Evolutionary conservation across 2,329 filamentous ascomycete genomes (phyloP).

Genomic region (Stylonectria norvegica): DNA sequence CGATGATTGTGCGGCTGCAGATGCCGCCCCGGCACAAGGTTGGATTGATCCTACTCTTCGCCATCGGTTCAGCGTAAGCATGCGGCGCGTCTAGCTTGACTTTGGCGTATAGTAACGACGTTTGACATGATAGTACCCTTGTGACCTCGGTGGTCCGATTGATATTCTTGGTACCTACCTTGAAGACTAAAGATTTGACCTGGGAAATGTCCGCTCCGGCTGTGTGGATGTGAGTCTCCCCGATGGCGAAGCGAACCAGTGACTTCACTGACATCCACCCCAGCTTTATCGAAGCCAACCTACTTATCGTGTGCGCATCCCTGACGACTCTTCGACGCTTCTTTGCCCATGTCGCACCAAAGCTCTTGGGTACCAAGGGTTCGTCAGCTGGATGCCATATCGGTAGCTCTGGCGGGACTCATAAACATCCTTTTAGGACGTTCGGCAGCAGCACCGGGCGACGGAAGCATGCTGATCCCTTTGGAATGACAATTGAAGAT

Average conservation of each 20-base stretch:
- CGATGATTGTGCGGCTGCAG: conserved; percentile 42
- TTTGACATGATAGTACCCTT: conserved; percentile 27
- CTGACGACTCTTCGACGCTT: conserved; percentile 36
- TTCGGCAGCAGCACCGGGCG: conserved; percentile 12
- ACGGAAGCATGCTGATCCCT: conserved; percentile 7
- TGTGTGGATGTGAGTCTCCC: conserved; percentile 28
- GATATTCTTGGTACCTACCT: conserved; percentile 27
- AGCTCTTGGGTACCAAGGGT: conserved; percentile 20
- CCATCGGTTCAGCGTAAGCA: conserved; percentile 38
- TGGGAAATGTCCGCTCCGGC: conserved; percentile 30
- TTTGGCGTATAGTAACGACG: conserved; percentile 2
- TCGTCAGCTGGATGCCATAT: conserved; percentile 8
- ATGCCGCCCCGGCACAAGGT: conserved; percentile 46
- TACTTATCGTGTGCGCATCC: conserved; percentile 36
- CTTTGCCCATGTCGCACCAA: conserved; percentile 30
- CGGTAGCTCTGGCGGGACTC: conserved; percentile 7
- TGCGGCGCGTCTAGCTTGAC: too few species aligned
- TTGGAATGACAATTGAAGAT: conserved; percentile 10
- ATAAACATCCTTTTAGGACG: conserved; percentile 17
- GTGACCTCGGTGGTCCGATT: conserved; percentile 35
- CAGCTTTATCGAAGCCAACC: conserved; percentile 36
- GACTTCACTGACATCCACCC: conserved; percentile 5
- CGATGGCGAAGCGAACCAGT: not conserved
- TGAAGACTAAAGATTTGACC: conserved; percentile 26
- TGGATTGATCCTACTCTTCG: conserved; percentile 42